Conservation (phyloP, 257 asterid species). For the Lithospermum erythrorhizon region DNA sequence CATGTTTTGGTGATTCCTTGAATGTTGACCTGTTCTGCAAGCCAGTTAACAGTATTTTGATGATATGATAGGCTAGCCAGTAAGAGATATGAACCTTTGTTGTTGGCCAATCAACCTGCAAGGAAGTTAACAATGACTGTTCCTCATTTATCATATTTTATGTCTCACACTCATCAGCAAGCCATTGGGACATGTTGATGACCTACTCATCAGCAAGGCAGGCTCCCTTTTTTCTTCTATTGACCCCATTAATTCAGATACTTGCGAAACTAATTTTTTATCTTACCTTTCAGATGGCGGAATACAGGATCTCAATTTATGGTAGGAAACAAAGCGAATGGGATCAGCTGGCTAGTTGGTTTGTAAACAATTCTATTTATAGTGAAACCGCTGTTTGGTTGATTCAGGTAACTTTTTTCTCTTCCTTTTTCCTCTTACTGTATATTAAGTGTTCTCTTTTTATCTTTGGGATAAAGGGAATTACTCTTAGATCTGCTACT, state of each 20-base stretch:
- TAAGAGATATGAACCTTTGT: too few relatives aligned
- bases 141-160: not conserved
- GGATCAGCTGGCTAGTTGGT: conserved; percentile 96
- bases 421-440: not conserved
- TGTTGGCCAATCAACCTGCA: not conserved
- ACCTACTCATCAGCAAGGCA: not conserved
- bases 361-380: conserved; percentile 59
- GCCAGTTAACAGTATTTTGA: too few relatives aligned
- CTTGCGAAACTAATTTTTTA: not conserved
- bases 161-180: not conserved
- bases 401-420: conserved; percentile 53
- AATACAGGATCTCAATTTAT: conserved; percentile 75
- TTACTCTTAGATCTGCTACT: not conserved
- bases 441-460: not conserved
- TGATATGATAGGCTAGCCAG: too few relatives aligned
- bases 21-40: too few relatives aligned
- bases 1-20: too few relatives aligned
- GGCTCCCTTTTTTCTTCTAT: not conserved
- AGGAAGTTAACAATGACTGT: not conserved
- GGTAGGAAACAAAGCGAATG: conserved; percentile 94
- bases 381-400: conserved; percentile 88
- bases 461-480: not conserved
- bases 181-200: too few relatives aligned
- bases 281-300: conserved; percentile 60
- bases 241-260: not conserved